Conservation (phyloP, 202 grass and related monocot species). For the Alloteropsis angusta region DNA sequence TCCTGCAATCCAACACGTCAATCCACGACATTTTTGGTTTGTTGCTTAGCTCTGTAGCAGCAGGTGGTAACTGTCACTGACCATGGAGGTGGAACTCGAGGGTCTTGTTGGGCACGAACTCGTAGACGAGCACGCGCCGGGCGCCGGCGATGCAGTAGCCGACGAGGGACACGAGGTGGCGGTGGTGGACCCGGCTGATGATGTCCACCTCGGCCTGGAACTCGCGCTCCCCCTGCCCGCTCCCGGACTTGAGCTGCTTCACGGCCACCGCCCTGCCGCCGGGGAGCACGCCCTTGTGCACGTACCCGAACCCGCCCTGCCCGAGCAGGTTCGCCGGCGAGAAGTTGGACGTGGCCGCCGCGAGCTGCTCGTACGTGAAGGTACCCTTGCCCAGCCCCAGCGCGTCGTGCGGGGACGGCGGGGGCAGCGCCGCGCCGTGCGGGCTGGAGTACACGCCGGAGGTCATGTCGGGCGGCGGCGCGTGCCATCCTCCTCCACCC, state of each 20-base stretch:
- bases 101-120: conserved; percentile 79
- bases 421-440: conserved; percentile 1
- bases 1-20: conserved; percentile 21
- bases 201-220: conserved; percentile 95
- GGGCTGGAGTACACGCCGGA: conserved; percentile 28
- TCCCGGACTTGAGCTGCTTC: conserved; percentile 76
- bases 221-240: conserved; percentile 83
- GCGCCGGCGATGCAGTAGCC: conserved; percentile 61
- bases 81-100: conserved; percentile 90
- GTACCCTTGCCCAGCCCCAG: conserved; percentile 45
- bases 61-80: conserved; percentile 10
- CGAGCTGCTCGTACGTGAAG: conserved; percentile 67
- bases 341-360: conserved; percentile 46
- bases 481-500: not conserved
- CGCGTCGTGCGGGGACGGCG: conserved; percentile 26
- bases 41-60: too few species aligned
- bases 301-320: conserved; percentile 83
- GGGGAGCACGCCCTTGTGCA: conserved; percentile 64
- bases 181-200: conserved; percentile 89
- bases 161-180: conserved; percentile 85
- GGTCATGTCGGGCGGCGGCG: conserved; percentile 13
- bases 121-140: conserved; percentile 65
- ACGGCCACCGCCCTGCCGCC: conserved; percentile 65
- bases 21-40: not conserved
- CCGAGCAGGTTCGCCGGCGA: conserved; percentile 55